Evolutionary conservation across 768 basidiomycete species (phyloP).

Genomic region (Leucocoprinus sp.): DNA sequence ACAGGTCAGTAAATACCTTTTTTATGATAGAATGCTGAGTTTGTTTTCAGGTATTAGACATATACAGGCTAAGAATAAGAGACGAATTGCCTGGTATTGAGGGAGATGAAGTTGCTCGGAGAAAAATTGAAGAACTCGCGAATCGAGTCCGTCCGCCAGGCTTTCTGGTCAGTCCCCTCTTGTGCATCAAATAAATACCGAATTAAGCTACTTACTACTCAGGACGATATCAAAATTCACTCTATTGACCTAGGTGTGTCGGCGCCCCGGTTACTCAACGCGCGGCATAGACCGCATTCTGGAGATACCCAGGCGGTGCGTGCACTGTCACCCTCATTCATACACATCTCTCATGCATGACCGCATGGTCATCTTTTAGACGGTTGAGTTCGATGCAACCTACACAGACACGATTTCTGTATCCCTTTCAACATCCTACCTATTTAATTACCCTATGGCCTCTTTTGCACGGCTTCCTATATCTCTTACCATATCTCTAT

Average conservation of each 20-base stretch:
- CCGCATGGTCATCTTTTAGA: constrained; percentile 30
- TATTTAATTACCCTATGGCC: constrained; percentile 77
- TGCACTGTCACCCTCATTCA: constrained; percentile 10
- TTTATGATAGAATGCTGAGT: constrained; percentile 6
- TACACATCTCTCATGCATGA: constrained; percentile 5
- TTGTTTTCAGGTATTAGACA: constrained; percentile 46
- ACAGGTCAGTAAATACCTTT: constrained; percentile 45
- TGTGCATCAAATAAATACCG: constrained; percentile 2
- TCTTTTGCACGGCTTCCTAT: constrained; percentile 81
- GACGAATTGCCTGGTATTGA: constrained; percentile 60
- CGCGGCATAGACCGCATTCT: constrained; percentile 33
- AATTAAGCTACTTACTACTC: constrained; percentile 3
- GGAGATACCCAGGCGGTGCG: constrained; percentile 14
- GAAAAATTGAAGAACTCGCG: constrained; percentile 70
- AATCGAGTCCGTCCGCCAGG: constrained; percentile 68
- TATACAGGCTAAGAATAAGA: constrained; percentile 72
- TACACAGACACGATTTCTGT: constrained; percentile 82
- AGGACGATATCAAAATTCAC: constrained; percentile 86
- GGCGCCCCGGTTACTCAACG: constrained; percentile 72
- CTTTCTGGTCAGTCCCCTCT: constrained; percentile 56
- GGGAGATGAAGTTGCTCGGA: constrained; percentile 79
- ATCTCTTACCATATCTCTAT: constrained; percentile 70
- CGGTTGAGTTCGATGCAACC: constrained; percentile 74
- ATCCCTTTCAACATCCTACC: constrained; percentile 74
- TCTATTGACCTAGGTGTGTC: constrained; percentile 75